phyloP scores from a whole-genome alignment of 768 basidiomycete species.

The Trametes punicea region DNA sequence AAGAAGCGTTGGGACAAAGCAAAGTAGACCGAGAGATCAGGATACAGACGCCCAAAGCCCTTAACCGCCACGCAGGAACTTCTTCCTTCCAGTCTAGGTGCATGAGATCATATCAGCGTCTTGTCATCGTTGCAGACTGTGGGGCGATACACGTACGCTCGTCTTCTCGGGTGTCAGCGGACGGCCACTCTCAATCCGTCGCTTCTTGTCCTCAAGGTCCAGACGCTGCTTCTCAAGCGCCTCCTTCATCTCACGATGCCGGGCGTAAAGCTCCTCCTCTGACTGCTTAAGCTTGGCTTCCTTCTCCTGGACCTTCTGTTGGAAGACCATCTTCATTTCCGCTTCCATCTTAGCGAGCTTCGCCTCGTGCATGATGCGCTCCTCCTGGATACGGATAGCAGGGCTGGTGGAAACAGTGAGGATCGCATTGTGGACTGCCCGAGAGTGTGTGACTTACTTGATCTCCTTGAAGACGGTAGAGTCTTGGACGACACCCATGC shows the following conservation, averaged over 20 bases:
- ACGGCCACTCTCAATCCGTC: conserved; percentile 89
- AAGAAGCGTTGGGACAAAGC: conserved; percentile 34
- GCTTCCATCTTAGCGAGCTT: conserved; percentile 99
- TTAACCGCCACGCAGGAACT: conserved; percentile 71
- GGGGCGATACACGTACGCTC: conserved; percentile 50
- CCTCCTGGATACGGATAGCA: conserved; percentile 93
- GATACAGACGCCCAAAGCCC: conserved; percentile 28
- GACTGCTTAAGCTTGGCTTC: conserved; percentile 98
- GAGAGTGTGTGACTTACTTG: conserved; percentile 65
- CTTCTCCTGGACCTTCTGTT: conserved; percentile 99
- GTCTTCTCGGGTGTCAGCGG: conserved; percentile 94
- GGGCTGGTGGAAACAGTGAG: conserved; percentile 54
- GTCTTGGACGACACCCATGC: conserved; percentile 98
- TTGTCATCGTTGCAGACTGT: background rate
- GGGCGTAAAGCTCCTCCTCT: conserved; percentile 97
- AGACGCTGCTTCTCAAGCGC: conserved; percentile 93
- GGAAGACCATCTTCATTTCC: conserved; percentile 99
- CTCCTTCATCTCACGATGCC: conserved; percentile 99
- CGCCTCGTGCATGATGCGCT: conserved; percentile 92
- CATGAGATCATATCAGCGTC: background rate
- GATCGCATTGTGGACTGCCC: background rate
- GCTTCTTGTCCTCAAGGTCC: conserved; percentile 98
- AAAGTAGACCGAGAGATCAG: conserved; percentile 33
- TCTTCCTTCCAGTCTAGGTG: conserved; percentile 59
- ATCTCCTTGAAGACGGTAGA: conserved; percentile 98